Evolutionary conservation across 768 basidiomycete genomes (phyloP).

Genomic region (Mycena amicta): DNA sequence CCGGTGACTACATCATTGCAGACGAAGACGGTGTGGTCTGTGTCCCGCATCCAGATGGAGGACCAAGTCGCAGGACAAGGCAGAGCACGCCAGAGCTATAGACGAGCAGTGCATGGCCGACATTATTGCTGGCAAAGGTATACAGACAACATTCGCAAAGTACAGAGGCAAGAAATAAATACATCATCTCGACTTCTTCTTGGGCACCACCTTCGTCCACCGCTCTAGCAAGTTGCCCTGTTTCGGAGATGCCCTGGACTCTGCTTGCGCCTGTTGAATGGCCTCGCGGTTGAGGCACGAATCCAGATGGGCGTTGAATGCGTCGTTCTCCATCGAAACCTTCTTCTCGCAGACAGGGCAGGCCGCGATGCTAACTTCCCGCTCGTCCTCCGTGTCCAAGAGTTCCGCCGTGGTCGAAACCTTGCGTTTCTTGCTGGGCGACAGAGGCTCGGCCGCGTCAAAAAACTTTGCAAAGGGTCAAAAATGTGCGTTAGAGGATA

Average conservation of each 20-base stretch:
- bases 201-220: slow-evolving; percentile 18
- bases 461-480: slow-evolving; percentile 49
- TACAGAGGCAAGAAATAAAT: slow-evolving; percentile 59
- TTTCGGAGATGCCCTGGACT: slow-evolving; percentile 26
- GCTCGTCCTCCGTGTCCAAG: background rate
- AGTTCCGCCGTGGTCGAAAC: slow-evolving; percentile 2
- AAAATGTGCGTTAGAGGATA: background rate
- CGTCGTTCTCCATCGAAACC: slow-evolving; percentile 71
- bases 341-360: slow-evolving; percentile 76
- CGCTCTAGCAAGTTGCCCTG: slow-evolving; percentile 15
- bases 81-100: slow-evolving; percentile 57
- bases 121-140: slow-evolving; percentile 71
- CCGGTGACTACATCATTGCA: slow-evolving; percentile 84
- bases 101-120: slow-evolving; percentile 78
- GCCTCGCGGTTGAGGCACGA: slow-evolving; percentile 81
- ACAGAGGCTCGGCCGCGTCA: slow-evolving; percentile 36
- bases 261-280: slow-evolving; percentile 69
- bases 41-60: slow-evolving; percentile 59
- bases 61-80: slow-evolving; percentile 57
- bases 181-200: slow-evolving; percentile 14
- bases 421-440: slow-evolving; percentile 46
- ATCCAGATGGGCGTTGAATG: slow-evolving; percentile 86
- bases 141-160: slow-evolving; percentile 76
- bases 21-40: slow-evolving; percentile 91
- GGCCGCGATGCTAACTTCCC: background rate